phyloP scores from a whole-genome alignment of 139 green algal species.

The Tetradesmus lagerheimii region DNA sequence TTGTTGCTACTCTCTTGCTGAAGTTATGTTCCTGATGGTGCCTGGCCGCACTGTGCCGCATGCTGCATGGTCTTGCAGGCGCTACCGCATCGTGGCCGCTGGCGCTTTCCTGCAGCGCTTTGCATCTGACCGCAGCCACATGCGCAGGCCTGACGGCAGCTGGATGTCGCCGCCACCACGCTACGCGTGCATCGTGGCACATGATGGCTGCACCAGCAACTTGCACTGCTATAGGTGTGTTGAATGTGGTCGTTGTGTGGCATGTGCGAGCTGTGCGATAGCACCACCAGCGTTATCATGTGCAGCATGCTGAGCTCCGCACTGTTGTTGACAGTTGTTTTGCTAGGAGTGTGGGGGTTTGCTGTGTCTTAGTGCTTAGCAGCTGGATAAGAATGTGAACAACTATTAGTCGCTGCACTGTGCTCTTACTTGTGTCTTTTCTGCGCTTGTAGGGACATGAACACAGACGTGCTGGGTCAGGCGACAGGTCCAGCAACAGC shows the following conservation, averaged over 20 bases:
- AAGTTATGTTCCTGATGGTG: not conserved
- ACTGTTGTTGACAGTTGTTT: too few species aligned
- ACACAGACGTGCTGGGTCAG: not conserved
- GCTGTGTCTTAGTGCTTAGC: too few species aligned
- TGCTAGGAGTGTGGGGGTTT: too few species aligned
- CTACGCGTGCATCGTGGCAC: conserved; percentile 51
- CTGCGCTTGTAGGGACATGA: not conserved
- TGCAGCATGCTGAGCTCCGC: too few species aligned
- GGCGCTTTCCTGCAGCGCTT: conserved; percentile 52
- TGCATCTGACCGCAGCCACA: conserved; percentile 65
- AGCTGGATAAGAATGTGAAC: too few species aligned
- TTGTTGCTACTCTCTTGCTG: not conserved
- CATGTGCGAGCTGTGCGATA: too few species aligned
- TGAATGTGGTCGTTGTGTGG: too few species aligned
- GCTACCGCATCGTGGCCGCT: conserved; percentile 53
- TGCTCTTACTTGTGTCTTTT: not conserved
- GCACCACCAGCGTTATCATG: too few species aligned
- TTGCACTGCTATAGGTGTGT: conserved; percentile 30
- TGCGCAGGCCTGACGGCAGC: conserved; percentile 39
- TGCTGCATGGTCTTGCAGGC: conserved; percentile 37
- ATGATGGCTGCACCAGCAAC: conserved; percentile 48
- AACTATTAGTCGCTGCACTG: too few species aligned
- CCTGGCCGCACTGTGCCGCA: not conserved
- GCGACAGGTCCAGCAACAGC: not conserved
- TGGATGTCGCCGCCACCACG: conserved; percentile 59